Conservation (phyloP, 179 eudicot genomes). For the Beta lomatogona region DNA sequence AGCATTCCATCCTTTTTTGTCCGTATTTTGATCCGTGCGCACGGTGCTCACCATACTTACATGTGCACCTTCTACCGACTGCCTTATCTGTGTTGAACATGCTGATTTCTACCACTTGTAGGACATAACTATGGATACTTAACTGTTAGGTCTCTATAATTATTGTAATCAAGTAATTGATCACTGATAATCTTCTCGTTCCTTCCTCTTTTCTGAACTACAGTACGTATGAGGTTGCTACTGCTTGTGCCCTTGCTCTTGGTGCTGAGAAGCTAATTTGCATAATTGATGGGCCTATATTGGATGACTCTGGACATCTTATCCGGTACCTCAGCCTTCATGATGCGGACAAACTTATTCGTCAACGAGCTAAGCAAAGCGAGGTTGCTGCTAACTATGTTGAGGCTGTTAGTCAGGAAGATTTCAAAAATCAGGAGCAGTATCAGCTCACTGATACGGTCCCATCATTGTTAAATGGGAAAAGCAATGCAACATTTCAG, state of each 20-base stretch:
- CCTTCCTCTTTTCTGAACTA: not conserved
- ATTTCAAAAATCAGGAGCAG: slow-evolving; percentile 40
- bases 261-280: slow-evolving; percentile 95
- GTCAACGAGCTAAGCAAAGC: slow-evolving; percentile 87
- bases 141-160: not conserved
- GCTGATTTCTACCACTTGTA: not conserved
- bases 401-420: slow-evolving; percentile 75
- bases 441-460: slow-evolving; percentile 40
- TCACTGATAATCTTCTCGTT: slow-evolving; percentile 1
- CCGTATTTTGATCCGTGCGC: too few relatives aligned
- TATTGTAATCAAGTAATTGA: not conserved
- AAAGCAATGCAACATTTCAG: slow-evolving; percentile 62
- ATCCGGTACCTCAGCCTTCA: slow-evolving; percentile 82
- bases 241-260: slow-evolving; percentile 96
- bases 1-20: too few relatives aligned
- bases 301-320: slow-evolving; percentile 78
- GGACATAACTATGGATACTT: not conserved
- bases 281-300: slow-evolving; percentile 87
- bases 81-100: too few relatives aligned
- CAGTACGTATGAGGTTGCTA: slow-evolving; percentile 97
- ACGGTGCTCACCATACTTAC: too few relatives aligned
- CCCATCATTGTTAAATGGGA: slow-evolving; percentile 43
- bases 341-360: slow-evolving; percentile 86
- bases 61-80: too few relatives aligned
- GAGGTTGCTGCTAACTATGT: slow-evolving; percentile 96